These are phyloP conservation scores for Colletotrichum sp. DNA, from an alignment of 2,329 filamentous ascomycete species.

Conservation along the genomic window DNA sequence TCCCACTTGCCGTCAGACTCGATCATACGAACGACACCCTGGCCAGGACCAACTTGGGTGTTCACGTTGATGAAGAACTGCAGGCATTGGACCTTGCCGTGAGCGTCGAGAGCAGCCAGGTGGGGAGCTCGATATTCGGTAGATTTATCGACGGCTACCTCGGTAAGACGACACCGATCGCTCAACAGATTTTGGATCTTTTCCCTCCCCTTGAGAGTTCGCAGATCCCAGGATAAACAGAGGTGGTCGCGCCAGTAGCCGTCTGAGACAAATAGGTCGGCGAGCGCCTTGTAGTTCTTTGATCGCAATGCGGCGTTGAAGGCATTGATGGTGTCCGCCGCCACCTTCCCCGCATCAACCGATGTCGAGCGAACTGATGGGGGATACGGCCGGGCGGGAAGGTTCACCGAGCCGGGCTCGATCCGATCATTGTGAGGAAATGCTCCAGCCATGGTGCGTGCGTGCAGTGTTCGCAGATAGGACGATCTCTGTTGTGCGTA, in stretches of 20 bases:
- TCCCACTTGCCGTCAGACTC: constrained; percentile 49
- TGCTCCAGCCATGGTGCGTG: background rate
- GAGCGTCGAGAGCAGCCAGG: constrained; percentile 51
- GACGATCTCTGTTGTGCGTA: background rate
- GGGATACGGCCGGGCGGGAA: constrained; percentile 50
- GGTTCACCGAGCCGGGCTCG: constrained; percentile 59
- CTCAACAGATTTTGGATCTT: constrained; percentile 46
- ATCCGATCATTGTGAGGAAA: constrained; percentile 1
- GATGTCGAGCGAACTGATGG: constrained; percentile 28
- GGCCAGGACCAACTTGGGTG: constrained; percentile 58
- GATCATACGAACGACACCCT: constrained; percentile 60
- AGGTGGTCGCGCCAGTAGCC: constrained; percentile 66
- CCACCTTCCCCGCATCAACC: constrained; percentile 41
- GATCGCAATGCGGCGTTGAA: constrained; percentile 46
- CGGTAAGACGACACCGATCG: constrained; percentile 36
- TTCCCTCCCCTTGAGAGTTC: constrained; percentile 43
- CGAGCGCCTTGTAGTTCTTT: constrained; percentile 37
- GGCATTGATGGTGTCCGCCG: constrained; percentile 37
- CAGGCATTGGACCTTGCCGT: constrained; percentile 55
- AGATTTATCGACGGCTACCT: constrained; percentile 51
- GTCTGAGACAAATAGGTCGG: constrained; percentile 44
- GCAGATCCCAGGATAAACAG: constrained; percentile 60
- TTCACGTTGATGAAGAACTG: constrained; percentile 61
- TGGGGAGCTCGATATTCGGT: constrained; percentile 48
- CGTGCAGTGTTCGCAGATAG: background rate